Evolutionary conservation across 345 rosid species (phyloP).

Genomic region (Hibiscus trionum): DNA sequence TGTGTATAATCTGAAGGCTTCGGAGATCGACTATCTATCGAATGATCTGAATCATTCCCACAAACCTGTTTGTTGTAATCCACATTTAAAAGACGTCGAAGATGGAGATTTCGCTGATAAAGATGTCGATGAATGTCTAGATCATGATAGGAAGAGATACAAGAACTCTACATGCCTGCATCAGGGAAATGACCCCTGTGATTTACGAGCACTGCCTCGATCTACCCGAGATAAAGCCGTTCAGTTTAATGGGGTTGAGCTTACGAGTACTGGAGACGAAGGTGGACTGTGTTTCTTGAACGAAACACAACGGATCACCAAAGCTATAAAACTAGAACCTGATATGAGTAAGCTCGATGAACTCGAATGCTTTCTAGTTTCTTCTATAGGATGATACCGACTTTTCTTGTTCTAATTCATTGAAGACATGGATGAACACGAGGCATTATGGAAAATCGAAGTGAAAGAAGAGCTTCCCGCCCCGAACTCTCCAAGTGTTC

Average conservation of each 20-base stretch:
- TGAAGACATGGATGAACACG: constrained; percentile 9
- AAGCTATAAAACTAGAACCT: constrained; percentile 7
- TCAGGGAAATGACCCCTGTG: background rate
- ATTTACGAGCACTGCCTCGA: constrained; percentile 6
- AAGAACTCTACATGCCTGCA: background rate
- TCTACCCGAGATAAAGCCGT: constrained; percentile 15
- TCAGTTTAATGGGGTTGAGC: constrained; percentile 12
- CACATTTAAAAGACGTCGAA: background rate
- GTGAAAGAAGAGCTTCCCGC: background rate
- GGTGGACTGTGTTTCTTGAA: background rate
- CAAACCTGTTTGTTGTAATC: background rate
- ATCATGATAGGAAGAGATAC: background rate
- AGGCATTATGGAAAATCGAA: background rate
- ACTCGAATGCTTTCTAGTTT: constrained; percentile 4
- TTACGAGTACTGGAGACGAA: background rate
- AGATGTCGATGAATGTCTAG: background rate
- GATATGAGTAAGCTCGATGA: constrained; percentile 16
- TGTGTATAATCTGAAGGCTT: constrained; percentile 25
- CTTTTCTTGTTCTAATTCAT: background rate
- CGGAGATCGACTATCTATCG: constrained; percentile 30
- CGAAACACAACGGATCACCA: background rate
- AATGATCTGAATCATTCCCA: background rate
- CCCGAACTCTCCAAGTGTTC: background rate
- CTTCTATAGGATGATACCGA: background rate
- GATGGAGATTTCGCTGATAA: background rate